phyloP scores from a whole-genome alignment of 495 filamentous ascomycete species.

The Bathelium albidoporum region DNA sequence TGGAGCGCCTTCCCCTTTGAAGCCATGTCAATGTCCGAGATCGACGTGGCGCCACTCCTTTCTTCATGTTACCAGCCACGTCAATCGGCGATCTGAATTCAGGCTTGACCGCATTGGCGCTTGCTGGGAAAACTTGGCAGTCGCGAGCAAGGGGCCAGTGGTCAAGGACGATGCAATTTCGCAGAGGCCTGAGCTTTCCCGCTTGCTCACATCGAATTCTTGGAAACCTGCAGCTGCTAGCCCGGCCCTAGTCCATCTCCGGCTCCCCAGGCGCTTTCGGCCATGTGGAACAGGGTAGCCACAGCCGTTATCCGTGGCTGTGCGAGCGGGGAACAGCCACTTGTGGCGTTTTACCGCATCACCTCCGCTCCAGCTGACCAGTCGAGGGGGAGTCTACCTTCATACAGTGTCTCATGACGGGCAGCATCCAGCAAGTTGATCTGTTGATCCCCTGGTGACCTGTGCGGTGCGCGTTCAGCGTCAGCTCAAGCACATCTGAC shows the following conservation, averaged over 20 bases:
- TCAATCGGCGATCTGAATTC: background rate
- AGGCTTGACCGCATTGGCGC: background rate
- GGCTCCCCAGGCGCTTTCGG: background rate
- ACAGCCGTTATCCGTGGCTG: background rate
- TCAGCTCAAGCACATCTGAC: too few relatives aligned
- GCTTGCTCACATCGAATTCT: slow-evolving; percentile 3
- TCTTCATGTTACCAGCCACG: background rate
- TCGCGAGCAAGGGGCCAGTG: background rate
- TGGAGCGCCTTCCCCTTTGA: background rate
- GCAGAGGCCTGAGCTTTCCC: background rate
- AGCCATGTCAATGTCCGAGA: background rate
- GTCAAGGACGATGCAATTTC: background rate
- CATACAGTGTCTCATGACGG: background rate
- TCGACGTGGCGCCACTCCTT: background rate
- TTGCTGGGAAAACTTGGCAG: background rate
- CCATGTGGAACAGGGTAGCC: background rate
- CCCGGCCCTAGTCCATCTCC: background rate
- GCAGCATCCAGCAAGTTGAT: background rate
- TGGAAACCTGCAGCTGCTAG: slow-evolving; percentile 2
- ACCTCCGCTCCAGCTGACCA: background rate
- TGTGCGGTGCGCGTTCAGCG: too few relatives aligned
- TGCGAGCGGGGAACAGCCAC: background rate
- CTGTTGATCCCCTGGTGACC: background rate
- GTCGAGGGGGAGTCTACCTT: background rate
- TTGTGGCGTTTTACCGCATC: background rate